Conservation (phyloP, 139 green algal genomes). For the Auxenochlorella protothecoides region DNA sequence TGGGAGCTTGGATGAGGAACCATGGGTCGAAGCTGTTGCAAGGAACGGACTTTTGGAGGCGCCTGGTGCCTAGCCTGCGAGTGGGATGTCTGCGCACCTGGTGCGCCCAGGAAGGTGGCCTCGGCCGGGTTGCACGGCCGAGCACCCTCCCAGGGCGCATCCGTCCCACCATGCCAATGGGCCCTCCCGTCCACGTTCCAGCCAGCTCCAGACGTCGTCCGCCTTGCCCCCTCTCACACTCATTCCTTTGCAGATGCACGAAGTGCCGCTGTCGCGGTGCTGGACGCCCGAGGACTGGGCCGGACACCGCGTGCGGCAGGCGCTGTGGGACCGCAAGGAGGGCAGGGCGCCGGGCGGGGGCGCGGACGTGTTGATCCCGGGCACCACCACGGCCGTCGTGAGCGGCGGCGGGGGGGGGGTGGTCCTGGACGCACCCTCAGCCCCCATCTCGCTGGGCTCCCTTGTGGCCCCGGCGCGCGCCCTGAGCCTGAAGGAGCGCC, state of each 20-base stretch:
- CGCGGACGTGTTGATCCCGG: constrained; percentile 1
- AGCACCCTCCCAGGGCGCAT: too few relatives aligned
- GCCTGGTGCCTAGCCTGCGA: too few relatives aligned
- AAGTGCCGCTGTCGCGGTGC: constrained; percentile 25
- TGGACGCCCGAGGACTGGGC: constrained; percentile 37
- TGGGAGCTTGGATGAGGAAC: too few relatives aligned
- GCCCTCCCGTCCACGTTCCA: neutral
- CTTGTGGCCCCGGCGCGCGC: neutral
- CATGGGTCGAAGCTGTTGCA: too few relatives aligned
- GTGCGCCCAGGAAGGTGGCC: too few relatives aligned
- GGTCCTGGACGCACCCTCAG: neutral
- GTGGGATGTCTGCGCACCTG: too few relatives aligned
- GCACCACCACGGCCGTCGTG: neutral
- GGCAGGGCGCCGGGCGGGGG: neutral
- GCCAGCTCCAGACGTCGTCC: neutral
- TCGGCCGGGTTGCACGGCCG: too few relatives aligned
- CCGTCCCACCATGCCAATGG: too few relatives aligned
- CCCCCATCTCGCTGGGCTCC: neutral
- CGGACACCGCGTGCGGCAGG: constrained; percentile 14
- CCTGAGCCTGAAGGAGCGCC: constrained; percentile 13
- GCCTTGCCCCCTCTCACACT: neutral
- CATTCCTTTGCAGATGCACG: constrained; percentile 8
- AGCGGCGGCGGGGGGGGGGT: neutral
- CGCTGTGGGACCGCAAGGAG: neutral
- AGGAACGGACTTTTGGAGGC: too few relatives aligned